These are phyloP conservation scores for Aspergillus carlsbadensis DNA, from an alignment of 495 filamentous ascomycete species.

Conservation along the genomic window DNA sequence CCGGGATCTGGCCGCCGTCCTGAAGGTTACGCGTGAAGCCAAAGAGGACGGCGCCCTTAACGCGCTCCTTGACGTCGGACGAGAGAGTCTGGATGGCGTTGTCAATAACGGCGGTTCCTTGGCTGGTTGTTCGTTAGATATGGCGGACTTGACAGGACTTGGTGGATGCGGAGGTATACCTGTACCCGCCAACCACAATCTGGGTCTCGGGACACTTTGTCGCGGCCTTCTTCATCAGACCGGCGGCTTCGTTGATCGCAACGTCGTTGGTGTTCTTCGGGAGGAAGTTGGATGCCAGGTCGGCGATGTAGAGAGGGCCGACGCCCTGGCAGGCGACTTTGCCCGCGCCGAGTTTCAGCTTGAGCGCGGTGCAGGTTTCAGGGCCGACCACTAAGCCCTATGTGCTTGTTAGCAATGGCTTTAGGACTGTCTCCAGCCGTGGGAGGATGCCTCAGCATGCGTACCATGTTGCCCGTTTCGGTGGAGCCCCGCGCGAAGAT, in stretches of 20 bases:
- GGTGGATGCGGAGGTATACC: too few species aligned
- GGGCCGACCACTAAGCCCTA: slow-evolving; percentile 43
- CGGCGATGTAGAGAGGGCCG: slow-evolving; percentile 29
- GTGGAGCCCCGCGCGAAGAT: slow-evolving; percentile 52
- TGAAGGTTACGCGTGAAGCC: slow-evolving; percentile 57
- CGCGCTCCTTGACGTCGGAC: slow-evolving; percentile 35
- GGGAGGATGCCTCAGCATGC: neutral
- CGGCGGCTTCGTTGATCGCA: slow-evolving; percentile 37
- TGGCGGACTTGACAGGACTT: slow-evolving; percentile 25
- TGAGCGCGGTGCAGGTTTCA: slow-evolving; percentile 31
- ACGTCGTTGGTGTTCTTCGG: slow-evolving; percentile 26
- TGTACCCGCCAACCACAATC: slow-evolving; percentile 33
- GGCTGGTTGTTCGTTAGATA: slow-evolving; percentile 34
- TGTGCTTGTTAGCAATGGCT: too few species aligned
- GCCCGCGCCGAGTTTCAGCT: slow-evolving; percentile 24
- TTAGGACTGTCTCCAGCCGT: too few species aligned
- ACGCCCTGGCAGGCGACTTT: slow-evolving; percentile 34
- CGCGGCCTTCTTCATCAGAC: slow-evolving; percentile 32
- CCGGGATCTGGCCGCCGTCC: slow-evolving; percentile 44
- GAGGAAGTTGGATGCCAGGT: slow-evolving; percentile 21
- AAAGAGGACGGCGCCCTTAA: slow-evolving; percentile 51
- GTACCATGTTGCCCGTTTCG: slow-evolving; percentile 53
- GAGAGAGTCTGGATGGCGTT: slow-evolving; percentile 41
- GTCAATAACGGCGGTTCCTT: slow-evolving; percentile 55
- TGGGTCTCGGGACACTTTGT: slow-evolving; percentile 51